These are phyloP conservation scores for Paratinospora sagittata DNA, from an alignment of 164 flowering plant genomes.

Conservation along the genomic window DNA sequence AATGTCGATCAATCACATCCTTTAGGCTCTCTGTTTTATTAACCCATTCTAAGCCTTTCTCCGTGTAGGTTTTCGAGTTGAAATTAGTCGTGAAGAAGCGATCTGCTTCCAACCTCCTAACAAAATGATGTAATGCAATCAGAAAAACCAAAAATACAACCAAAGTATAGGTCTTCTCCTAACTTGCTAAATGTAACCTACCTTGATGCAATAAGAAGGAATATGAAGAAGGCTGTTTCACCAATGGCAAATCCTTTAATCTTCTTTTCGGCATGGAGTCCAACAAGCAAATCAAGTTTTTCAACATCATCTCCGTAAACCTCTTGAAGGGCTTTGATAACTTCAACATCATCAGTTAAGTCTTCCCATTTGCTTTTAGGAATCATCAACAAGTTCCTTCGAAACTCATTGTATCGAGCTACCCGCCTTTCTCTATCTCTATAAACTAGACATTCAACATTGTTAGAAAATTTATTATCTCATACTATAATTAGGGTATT, in stretches of 20 bases:
- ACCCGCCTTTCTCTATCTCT: conserved; percentile 51
- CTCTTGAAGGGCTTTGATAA: conserved; percentile 26
- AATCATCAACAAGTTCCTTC: conserved; percentile 39
- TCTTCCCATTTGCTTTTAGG: conserved; percentile 61
- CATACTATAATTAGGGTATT: not conserved
- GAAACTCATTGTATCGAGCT: conserved; percentile 46
- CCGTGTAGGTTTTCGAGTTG: conserved; percentile 34
- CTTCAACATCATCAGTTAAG: conserved; percentile 39
- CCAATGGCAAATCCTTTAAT: conserved; percentile 54
- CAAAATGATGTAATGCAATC: not conserved
- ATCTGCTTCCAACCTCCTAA: conserved; percentile 55
- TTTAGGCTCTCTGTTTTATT: conserved; percentile 44
- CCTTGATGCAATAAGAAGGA: conserved; percentile 49
- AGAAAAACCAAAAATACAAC: not conserved
- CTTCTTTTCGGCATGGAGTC: conserved; percentile 51
- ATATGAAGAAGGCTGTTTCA: conserved; percentile 53
- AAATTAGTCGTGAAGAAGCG: conserved; percentile 53
- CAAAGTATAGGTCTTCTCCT: not conserved
- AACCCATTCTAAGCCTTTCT: conserved; percentile 46
- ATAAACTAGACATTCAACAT: conserved; percentile 28
- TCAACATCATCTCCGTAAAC: conserved; percentile 49
- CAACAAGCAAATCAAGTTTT: conserved; percentile 44
- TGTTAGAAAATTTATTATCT: not conserved
- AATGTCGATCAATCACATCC: conserved; percentile 46
- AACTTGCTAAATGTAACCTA: conserved; percentile 11